Percentiles rank a stretch among this genome's conserved stretches.
phyloP scores from a whole-genome alignment of 768 basidiomycete genomes.

The Leccinum longicurvipes region DNA sequence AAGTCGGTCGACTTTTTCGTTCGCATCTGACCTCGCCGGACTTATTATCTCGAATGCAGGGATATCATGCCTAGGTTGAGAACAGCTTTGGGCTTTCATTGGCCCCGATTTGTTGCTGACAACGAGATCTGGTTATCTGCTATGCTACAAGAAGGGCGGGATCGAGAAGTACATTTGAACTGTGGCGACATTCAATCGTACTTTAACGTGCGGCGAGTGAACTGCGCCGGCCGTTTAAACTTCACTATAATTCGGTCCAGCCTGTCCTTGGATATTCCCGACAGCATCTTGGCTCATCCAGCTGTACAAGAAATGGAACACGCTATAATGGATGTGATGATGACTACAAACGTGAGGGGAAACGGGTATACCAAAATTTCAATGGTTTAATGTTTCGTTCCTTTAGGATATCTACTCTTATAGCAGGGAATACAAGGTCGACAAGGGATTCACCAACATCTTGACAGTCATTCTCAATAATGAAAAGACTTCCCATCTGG shows the following conservation, averaged over 20 bases:
- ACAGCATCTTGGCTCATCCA: not conserved
- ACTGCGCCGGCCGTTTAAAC: no score
- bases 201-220: not conserved
- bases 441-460: not conserved
- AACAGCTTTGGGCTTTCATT: not conserved
- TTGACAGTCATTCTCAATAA: not conserved
- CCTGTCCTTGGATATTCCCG: not conserved
- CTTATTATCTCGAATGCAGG: not conserved
- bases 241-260: not conserved
- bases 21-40: not conserved
- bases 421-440: not conserved
- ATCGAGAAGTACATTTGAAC: not conserved
- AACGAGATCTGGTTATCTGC: not conserved
- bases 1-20: not conserved
- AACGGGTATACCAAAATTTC: not conserved
- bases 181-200: not conserved
- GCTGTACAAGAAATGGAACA: not conserved
- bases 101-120: not conserved
- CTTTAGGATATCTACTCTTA: not conserved
- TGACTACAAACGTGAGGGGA: not conserved
- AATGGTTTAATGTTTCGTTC: not conserved
- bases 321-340: not conserved
- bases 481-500: not conserved
- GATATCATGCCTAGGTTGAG: not conserved
- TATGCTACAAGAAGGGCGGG: not conserved